Evolutionary conservation across 2,329 filamentous ascomycete species (phyloP), one percentile per base, ranked within the genome.

Genomic region (Dothiorella sarmentorum): DNA sequence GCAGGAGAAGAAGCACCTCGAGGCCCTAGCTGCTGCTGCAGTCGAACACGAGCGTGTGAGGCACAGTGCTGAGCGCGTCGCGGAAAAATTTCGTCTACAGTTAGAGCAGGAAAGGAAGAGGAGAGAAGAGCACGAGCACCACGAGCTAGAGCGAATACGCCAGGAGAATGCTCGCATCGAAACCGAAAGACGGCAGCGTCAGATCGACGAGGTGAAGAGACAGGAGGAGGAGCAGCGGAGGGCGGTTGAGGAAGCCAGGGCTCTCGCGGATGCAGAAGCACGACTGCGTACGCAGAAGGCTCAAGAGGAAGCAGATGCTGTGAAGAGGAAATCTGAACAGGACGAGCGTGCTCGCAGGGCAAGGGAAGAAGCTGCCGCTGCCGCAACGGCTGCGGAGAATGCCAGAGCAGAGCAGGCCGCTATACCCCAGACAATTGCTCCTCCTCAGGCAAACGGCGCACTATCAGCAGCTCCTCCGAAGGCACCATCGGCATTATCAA

Each of bases 1-100:
- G 62, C 82, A 81, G 31, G 85, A 86, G 67, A 76, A 82, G 51
- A 79, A 78, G 58, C 87, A 90, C 68, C 80, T 81, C 60, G 82
- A 85, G 64, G 87, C 87, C 13, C 80, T 93, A 15, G 82, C 82
- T 44, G 81, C 82, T 45, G 87, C 87, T 3, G 83, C 84, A 49
- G 78, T 79, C 13, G 82, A 87, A 66, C 89, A 91, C 69, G 82
- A 88, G 35, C 80, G 82, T 26, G 81, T 93, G 10, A 80, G 79
- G 44, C 73, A 78, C 55, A 77, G 79, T 51, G 83, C 83, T 3
- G 78, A 83, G 65, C 75, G 78, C 18, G 80, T 78, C 17, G 65
- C 82, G n/a, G 73, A 80, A 38, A 73, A 76, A n/a, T 72, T 82
- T 60, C 68, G 75, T 18, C 63, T 78, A 7, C 73, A 80, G 68